Evolutionary conservation across 2,329 filamentous ascomycete species (phyloP), one percentile per base, ranked within the genome.

Genomic region (Teratosphaeria nubilosa): DNA sequence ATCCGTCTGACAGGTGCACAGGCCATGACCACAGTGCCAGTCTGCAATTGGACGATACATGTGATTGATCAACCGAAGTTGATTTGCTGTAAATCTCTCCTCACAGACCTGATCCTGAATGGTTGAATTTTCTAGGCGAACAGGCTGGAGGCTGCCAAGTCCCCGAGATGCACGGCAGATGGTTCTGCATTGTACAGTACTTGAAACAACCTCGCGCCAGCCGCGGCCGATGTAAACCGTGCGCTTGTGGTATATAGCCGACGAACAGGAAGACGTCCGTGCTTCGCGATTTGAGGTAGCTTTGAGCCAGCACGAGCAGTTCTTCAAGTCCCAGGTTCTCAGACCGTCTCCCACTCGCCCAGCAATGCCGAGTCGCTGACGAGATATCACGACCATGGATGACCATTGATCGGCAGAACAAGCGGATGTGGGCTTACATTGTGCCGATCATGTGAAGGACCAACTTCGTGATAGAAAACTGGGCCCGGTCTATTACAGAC

Each of bases 1-100:
- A 56, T 11, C 53, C 54, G 54, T 56, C 32, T 56, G 54, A 56
- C 54, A 56, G 54, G 34, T 30, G 54, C 54, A 51, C 41, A 48
- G 41, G 20, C 16, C 41, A 48, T 22, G 41, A 48, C 20, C 41
- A 20, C 41, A 4, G 16, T 37, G 13, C 5, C 34, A 14, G 34
- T 16, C 9, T 16, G 34, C 6, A 37, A 10, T 16, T 37, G 13
- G 32, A 34, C 16, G 34, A 1, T 30, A 30, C 13, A 41, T 16
- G 34, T 41, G 34, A 41, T n/a, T 2, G 27, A 30, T 30, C 27
- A 7, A n/a, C n/a, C n/a, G n/a, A n/a, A 11, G 32, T 34, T 34
- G 32, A 34, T 7, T 14, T 34, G 6, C 32, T 14, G 34, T 37
- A 5, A 37, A 16, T 4, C 16, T 48, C 41, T 48, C n/a, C 41